Evolutionary conservation across 1,284 basidiomycete genomes (phyloP).

Genomic region (Moniliophthora roreri): DNA sequence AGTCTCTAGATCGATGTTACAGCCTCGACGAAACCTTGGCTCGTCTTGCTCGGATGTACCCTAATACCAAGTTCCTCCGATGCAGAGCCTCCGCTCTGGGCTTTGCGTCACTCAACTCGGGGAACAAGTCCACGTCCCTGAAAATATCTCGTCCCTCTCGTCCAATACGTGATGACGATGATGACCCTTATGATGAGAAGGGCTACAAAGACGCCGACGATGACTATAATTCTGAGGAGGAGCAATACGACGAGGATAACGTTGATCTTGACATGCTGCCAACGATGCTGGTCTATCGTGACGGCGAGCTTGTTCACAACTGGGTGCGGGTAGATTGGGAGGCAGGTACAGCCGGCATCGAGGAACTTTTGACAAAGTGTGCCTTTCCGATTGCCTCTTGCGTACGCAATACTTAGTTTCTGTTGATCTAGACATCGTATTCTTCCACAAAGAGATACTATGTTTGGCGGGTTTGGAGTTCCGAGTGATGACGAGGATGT

Average conservation of each 20-base stretch:
- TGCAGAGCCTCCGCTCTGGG: constrained; percentile 74
- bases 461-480: constrained; percentile 35
- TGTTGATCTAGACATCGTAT: constrained; percentile 40
- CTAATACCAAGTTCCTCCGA: constrained; percentile 78
- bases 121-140: constrained; percentile 16
- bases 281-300: constrained; percentile 79
- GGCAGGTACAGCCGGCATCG: constrained; percentile 62
- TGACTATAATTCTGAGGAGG: constrained; percentile 36
- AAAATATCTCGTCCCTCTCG: constrained; percentile 12
- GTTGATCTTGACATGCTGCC: constrained; percentile 83
- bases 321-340: constrained; percentile 89
- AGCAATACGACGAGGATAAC: constrained; percentile 44
- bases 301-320: constrained; percentile 78
- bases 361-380: constrained; percentile 66
- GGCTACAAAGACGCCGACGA: constrained; percentile 17
- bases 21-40: constrained; percentile 67
- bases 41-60: constrained; percentile 65
- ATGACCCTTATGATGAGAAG: constrained; percentile 42
- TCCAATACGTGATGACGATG: constrained; percentile 37
- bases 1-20: constrained; percentile 77
- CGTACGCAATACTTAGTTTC: background rate
- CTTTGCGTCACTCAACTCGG: constrained; percentile 52
- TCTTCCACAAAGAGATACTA: constrained; percentile 32
- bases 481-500: constrained; percentile 49
- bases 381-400: constrained; percentile 20